Evolutionary conservation across 306 rosid genomes (phyloP), one percentile per base, ranked within the genome.

Genomic region (Acacia acuminata): DNA sequence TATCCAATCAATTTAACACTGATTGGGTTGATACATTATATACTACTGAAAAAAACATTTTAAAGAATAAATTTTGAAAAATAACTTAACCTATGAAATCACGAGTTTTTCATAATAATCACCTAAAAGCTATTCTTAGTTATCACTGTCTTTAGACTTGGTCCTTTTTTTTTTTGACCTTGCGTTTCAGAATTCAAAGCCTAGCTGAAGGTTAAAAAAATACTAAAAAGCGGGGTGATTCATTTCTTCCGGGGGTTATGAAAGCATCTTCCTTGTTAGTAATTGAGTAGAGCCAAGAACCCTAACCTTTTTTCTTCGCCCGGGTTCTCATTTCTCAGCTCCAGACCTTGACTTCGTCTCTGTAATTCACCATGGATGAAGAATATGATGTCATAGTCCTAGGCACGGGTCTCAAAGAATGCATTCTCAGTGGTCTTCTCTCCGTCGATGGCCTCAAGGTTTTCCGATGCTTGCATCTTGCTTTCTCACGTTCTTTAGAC

Each of bases 391-490:
- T 93, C 25, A 85, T 96, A 56, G 98, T 96, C 27, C 79, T 94
- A 16, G 98, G 97, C 36, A 96, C 99, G 8, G 99, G 99, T 67
- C 98, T 96, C 79, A 96, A 96, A 85, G 98, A 96, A 80, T 96
- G 98, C 92, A 94, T 96, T 82, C 98, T 96, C 85, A 94, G 99
- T 42, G 98, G 99, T 68, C 99, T 96, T 94, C 98, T 96, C 88
- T 96, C 99, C 77, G 99, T 96, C 27, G 98, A 96, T 85, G 94
- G 99, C 83, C 98, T 96, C 84, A 96, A 96, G 98, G 99, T 91
- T 34, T 44, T 19, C n/a, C 20, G 42, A 4, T 20, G 14, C 30
- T 3, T 68, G 34, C 67, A 13, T 50, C 6, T 48, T 48, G 17
- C 69, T 70, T 56, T 43, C 24, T 11, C 1, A 13, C 64, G 55